Evolutionary conservation across 2,329 filamentous ascomycete genomes (phyloP), one percentile per base, ranked within the genome.

Genomic region (Trichoderma lentiforme): DNA sequence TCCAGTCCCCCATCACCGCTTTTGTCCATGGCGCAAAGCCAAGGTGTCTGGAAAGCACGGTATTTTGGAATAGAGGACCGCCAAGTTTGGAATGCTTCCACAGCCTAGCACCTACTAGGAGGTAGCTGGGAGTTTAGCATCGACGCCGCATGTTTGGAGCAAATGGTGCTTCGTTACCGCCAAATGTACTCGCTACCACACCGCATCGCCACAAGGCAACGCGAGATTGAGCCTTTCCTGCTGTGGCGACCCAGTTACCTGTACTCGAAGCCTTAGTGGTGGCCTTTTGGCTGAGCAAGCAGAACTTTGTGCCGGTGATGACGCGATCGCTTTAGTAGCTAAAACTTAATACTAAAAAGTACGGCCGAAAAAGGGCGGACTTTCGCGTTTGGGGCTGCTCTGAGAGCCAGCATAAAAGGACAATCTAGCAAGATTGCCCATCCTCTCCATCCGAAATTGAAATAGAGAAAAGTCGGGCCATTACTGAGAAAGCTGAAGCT

Each of bases 241-340:
- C 62, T 34, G 26, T 21, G 43, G 43, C 43, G 43, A 51, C 43
- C 43, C n/a, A 51, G 62, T 47, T 53, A 30, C 39, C 28, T n/a
- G 30, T 53, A 56, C 30, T 6, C 21, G 18, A 18, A 1, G 18
- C 3, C 39, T 65, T 53, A 21, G 43, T 53, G 28, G 62, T 65
- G 62, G 62, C 62, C 26, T 28, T 43, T n/a, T 21, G 34, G 30
- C 34, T 36, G 24, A 51, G 47, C 47, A 66, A 57, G 47, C 47
- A 66, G 47, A 66, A 66, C 51, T 57, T 57, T 66, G 63, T 66
- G 63, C 63, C 43, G 21, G 63, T n/a, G 47, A 66, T 66, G 63
- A 66, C 63, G 63, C 63, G 63, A 66, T 66, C 47, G 30, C 26
- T 36, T 26, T 62, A 18, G 34, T 39, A 36, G 63, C 47, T 26